Base-by-base conservation (phyloP, 2,329 filamentous ascomycete genomes). In the Neocatenulostroma microsporum region DNA sequence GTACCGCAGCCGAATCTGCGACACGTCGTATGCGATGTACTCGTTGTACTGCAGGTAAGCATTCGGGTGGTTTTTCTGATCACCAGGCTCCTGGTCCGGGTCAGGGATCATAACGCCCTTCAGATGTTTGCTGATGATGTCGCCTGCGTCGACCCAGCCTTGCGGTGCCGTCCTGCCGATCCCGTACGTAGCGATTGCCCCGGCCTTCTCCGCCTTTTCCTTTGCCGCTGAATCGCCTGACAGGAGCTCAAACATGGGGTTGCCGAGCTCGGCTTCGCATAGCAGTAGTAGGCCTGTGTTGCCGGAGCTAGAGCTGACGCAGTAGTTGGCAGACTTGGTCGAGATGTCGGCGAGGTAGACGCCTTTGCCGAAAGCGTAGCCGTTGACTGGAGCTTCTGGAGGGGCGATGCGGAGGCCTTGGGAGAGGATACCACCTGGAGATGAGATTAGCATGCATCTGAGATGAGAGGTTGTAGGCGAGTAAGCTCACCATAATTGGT, bases 391-490 rank as follows among this genome's bases (percentile, higher is more conserved):
- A 0, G 86, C 86, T 58, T 93, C 81, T 0, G 82, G 81, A 0
- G 87, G 87, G 5, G 87, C 87, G 47, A 94, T 94, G n/a, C 85
- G 82, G 5, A 94, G 73, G 46, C 87, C 87, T 60, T 94, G 84
- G 39, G 78, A 82, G 27, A 94, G 74, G 41, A 94, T 94, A 54
- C 86, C 87, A 53, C 82, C 85, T 30, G 20, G 9, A 28, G 12
- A 11, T 19, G 11, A 9, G 18, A 18, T 21, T 11, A 32, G 9
- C 30, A 32, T 3, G 17, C 30, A 7, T 11, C 9, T 10, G 9
- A 21, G 8, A 32, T n/a, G 17, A 32, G 12, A 18, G 17, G 21
- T 13, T 18, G 13, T 12, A 27, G 17, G 14, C n/a, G 12, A 6
- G 4, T n/a, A n/a, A 24, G 30, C 34, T 29, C 8, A 36, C 35